These are phyloP conservation scores for Filosporella fistucella DNA, from an alignment of 495 filamentous ascomycete genomes.

Conservation along the genomic window DNA sequence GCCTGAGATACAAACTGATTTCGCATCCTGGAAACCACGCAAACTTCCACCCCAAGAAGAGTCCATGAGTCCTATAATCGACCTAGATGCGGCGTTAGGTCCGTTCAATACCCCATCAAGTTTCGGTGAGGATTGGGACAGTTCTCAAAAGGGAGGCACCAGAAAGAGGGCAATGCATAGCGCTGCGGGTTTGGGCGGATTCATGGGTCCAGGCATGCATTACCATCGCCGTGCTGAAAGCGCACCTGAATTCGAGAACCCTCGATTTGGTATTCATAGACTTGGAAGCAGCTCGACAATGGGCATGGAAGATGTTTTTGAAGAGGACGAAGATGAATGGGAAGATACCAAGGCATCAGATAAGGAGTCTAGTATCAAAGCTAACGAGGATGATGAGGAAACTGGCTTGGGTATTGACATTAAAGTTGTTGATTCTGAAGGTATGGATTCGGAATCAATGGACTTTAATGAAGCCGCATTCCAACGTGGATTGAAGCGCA, in stretches of 20 bases:
- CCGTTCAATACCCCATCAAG: conserved; percentile 76
- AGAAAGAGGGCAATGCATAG: conserved; percentile 83
- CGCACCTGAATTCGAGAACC: conserved; percentile 78
- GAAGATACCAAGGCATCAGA: conserved; percentile 33
- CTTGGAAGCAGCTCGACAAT: conserved; percentile 63
- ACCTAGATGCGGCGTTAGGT: conserved; percentile 91
- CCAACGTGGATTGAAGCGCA: conserved; percentile 30
- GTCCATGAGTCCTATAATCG: conserved; percentile 72
- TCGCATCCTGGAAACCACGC: conserved; percentile 43
- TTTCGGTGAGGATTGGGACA: conserved; percentile 51
- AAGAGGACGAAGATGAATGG: conserved; percentile 81
- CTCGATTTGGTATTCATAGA: conserved; percentile 51
- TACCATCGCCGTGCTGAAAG: conserved; percentile 91
- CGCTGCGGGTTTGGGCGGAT: conserved; percentile 70
- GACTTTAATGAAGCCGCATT: conserved; percentile 17
- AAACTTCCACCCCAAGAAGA: conserved; percentile 45
- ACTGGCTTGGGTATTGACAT: conserved; percentile 47
- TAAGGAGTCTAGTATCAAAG: conserved; percentile 33
- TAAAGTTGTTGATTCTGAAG: conserved; percentile 38
- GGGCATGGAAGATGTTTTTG: conserved; percentile 87
- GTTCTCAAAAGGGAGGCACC: conserved; percentile 49
- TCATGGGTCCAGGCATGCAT: conserved; percentile 77
- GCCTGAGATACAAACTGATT: conserved; percentile 25
- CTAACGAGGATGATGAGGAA: conserved; percentile 26
- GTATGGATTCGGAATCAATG: conserved; percentile 12